Evolutionary conservation across 768 basidiomycete genomes (phyloP).

Genomic region (Sporobolomyces phaffii): DNA sequence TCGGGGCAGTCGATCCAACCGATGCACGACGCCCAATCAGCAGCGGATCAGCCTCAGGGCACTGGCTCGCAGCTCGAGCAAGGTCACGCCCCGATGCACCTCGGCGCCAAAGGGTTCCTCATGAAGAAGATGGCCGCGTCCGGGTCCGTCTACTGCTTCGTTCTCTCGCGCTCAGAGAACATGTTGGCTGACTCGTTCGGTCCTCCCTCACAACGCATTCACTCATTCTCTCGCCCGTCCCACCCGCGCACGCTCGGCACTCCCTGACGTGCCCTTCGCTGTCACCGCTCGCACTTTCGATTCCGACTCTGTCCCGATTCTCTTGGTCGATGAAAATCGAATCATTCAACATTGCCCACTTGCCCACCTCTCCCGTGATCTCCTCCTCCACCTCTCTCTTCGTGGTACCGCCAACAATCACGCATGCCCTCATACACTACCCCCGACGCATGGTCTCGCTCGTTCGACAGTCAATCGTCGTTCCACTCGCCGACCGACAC

Average conservation of each 20-base stretch:
- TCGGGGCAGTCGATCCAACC: conserved; percentile 54
- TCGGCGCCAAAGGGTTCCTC: conserved; percentile 85
- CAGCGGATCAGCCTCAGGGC: conserved; percentile 71
- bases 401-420: neutral
- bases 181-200: neutral
- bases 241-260: neutral
- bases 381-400: neutral
- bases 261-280: too few species aligned
- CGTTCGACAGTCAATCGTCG: conserved; percentile 56
- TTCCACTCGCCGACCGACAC: conserved; percentile 92
- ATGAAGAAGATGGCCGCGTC: conserved; percentile 88
- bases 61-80: conserved; percentile 54
- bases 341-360: conserved; percentile 15
- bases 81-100: conserved; percentile 55
- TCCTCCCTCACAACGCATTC: neutral
- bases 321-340: neutral
- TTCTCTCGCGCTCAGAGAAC: neutral
- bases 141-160: conserved; percentile 60
- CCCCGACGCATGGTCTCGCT: neutral
- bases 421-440: neutral
- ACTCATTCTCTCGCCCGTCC: neutral
- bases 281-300: too few species aligned
- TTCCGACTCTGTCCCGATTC: neutral
- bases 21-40: conserved; percentile 74
- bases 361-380: neutral